Percentiles rank a stretch among this genome's conserved stretches.
phyloP scores from a whole-genome alignment of 2,329 filamentous ascomycete genomes.

The Ustulina deusta region DNA sequence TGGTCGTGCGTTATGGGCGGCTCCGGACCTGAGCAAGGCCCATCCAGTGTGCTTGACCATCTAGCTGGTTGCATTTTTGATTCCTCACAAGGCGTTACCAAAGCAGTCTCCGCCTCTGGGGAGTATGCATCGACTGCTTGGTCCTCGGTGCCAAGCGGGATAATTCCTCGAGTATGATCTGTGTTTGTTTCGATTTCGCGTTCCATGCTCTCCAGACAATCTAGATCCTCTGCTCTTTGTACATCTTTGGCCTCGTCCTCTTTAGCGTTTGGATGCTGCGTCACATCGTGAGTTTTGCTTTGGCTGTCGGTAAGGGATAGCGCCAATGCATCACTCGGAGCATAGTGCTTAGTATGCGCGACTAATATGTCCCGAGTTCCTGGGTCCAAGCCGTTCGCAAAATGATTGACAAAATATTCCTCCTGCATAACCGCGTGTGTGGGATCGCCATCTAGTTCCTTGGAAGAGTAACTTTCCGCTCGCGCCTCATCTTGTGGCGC shows the following conservation, averaged over 20 bases:
- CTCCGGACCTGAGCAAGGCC: neutral
- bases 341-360: neutral
- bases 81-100: neutral
- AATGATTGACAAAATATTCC: neutral
- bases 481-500: neutral
- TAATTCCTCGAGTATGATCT: neutral
- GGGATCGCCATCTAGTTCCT: neutral
- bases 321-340: neutral
- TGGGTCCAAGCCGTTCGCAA: neutral
- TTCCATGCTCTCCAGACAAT: neutral
- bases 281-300: neutral
- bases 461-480: neutral
- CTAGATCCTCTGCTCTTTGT: neutral
- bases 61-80: neutral
- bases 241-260: neutral
- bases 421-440: neutral
- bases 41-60: neutral
- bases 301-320: neutral
- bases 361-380: neutral
- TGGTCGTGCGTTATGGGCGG: neutral
- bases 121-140: neutral
- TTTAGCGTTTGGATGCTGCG: neutral
- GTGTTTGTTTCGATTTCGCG: neutral
- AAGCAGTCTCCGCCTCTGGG: neutral
- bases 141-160: neutral